Conservation (phyloP, 441 rosid species). For the Bocquillonia castaneifolia region DNA sequence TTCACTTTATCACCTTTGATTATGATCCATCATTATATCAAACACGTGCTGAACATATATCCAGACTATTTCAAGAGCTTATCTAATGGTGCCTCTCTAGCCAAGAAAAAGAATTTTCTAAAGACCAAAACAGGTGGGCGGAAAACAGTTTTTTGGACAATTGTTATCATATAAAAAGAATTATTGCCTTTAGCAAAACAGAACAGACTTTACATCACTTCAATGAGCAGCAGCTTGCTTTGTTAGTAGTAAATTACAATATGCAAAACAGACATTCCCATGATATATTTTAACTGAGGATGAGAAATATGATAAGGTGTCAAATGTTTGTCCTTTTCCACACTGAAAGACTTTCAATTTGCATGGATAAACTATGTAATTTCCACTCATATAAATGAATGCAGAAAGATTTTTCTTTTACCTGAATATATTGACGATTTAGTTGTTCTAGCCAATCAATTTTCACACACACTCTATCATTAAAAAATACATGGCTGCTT, state of each 20-base stretch:
- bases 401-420: constrained; percentile 21
- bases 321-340: background rate
- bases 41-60: background rate
- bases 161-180: background rate
- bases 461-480: constrained; percentile 72
- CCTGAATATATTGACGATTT: constrained; percentile 90
- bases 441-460: constrained; percentile 94
- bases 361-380: background rate
- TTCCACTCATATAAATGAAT: constrained; percentile 1
- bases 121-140: background rate
- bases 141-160: background rate
- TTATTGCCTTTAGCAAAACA: background rate
- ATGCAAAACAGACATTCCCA: background rate
- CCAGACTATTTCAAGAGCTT: too few species aligned
- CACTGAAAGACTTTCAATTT: background rate
- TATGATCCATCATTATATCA: background rate
- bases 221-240: too few species aligned
- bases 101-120: background rate
- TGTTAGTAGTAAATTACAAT: too few species aligned
- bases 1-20: background rate
- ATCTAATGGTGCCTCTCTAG: too few species aligned
- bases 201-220: background rate
- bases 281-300: background rate
- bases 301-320: background rate
- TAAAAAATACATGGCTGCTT: constrained; percentile 78